Evolutionary conservation across 2,329 filamentous ascomycete species (phyloP).

Genomic region (Fusarium redolens): DNA sequence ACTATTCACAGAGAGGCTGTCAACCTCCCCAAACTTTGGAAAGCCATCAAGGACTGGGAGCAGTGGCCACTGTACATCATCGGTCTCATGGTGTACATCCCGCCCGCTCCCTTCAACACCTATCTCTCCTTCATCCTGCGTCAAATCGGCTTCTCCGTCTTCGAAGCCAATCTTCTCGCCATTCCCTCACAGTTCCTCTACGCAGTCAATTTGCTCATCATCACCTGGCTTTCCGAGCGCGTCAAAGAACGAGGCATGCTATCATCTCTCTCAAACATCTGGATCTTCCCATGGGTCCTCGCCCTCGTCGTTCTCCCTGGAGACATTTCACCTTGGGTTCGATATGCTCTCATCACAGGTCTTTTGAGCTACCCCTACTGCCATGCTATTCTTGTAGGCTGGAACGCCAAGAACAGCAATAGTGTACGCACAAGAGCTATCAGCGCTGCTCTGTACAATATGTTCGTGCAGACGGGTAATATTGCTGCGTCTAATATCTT

Average conservation of each 20-base stretch:
- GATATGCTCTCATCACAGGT: constrained; percentile 52
- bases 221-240: constrained; percentile 59
- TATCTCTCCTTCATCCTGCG: constrained; percentile 60
- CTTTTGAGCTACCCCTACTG: constrained; percentile 62
- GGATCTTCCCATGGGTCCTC: constrained; percentile 62
- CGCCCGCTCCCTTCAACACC: constrained; percentile 54
- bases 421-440: constrained; percentile 72
- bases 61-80: constrained; percentile 64
- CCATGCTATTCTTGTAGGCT: constrained; percentile 62
- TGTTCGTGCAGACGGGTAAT: constrained; percentile 58
- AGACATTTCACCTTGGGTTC: constrained; percentile 54
- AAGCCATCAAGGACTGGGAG: constrained; percentile 67
- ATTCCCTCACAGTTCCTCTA: constrained; percentile 59
- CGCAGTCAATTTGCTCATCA: constrained; percentile 58
- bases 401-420: constrained; percentile 71
- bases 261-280: constrained; percentile 60
- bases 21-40: constrained; percentile 55
- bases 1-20: constrained; percentile 53
- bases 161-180: constrained; percentile 59
- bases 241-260: constrained; percentile 58
- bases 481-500: constrained; percentile 58
- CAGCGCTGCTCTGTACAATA: constrained; percentile 70
- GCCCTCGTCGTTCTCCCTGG: constrained; percentile 55
- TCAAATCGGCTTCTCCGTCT: constrained; percentile 57
- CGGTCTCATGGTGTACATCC: constrained; percentile 61